Evolutionary conservation across 345 rosid species (phyloP).

Genomic region (Corchorus olitorius): DNA sequence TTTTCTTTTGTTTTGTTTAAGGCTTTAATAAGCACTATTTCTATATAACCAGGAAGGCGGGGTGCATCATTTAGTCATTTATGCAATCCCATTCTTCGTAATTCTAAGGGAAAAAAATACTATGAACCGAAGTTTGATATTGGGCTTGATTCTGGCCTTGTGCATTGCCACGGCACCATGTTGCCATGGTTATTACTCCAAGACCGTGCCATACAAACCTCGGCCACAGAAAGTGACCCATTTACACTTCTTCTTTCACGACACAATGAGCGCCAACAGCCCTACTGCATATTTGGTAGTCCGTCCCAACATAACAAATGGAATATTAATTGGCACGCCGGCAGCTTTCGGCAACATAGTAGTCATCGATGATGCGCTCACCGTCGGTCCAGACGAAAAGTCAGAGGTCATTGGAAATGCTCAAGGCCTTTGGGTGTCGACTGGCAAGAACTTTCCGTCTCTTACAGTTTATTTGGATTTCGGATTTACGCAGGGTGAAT

Average conservation of each 20-base stretch:
- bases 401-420: slow-evolving; percentile 32
- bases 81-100: too few relatives aligned
- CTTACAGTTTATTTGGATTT: slow-evolving; percentile 24
- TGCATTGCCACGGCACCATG: neutral
- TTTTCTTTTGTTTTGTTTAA: too few relatives aligned
- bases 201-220: neutral
- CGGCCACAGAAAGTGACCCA: slow-evolving; percentile 32
- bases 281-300: neutral
- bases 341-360: slow-evolving; percentile 13
- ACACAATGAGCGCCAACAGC: neutral
- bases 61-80: neutral
- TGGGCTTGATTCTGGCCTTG: slow-evolving; percentile 14
- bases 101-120: neutral
- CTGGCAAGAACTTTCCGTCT: neutral
- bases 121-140: neutral
- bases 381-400: slow-evolving; percentile 23
- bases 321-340: too few relatives aligned
- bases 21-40: too few relatives aligned
- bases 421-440: slow-evolving; percentile 29
- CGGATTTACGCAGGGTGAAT: slow-evolving; percentile 27
- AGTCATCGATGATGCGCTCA: slow-evolving; percentile 30
- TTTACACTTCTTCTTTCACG: slow-evolving; percentile 18
- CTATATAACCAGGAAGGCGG: too few relatives aligned
- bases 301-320: neutral
- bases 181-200: too few relatives aligned